These are phyloP conservation scores for Capsaspora owczarzaki DNA, from an alignment of 78 protist species.

Conservation along the genomic window DNA sequence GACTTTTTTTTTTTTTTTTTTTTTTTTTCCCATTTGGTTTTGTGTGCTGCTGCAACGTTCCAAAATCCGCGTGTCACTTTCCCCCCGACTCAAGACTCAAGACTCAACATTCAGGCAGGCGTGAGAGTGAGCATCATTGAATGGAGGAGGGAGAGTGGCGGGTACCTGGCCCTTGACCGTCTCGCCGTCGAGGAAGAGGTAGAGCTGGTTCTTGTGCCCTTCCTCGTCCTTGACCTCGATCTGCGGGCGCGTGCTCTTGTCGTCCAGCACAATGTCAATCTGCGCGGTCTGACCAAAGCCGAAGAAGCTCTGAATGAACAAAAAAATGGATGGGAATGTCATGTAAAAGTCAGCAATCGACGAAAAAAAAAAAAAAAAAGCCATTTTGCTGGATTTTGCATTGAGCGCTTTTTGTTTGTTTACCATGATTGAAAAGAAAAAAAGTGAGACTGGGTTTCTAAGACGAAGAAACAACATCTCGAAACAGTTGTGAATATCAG, in stretches of 20 bases:
- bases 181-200: slow-evolving; percentile 15
- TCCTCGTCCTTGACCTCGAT: neutral
- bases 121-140: too few relatives aligned
- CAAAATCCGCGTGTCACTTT: too few relatives aligned
- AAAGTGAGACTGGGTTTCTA: neutral
- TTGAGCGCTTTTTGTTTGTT: too few relatives aligned
- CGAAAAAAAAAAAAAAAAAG: neutral
- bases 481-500: neutral
- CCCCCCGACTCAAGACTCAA: too few relatives aligned
- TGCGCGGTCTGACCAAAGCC: slow-evolving; percentile 12
- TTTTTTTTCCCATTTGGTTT: too few relatives aligned
- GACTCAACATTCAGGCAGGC: too few relatives aligned
- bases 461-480: neutral
- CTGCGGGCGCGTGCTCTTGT: neutral
- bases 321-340: neutral
- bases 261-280: neutral
- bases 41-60: too few relatives aligned
- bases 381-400: neutral
- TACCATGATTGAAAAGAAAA: too few relatives aligned
- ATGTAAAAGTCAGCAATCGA: neutral
- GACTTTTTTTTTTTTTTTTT: too few relatives aligned
- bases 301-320: neutral
- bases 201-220: neutral
- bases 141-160: neutral
- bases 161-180: slow-evolving; percentile 12